Evolutionary conservation across 225 moss, liverwort and hornwort species (phyloP).

Genomic region (Marchantia paleacea): DNA sequence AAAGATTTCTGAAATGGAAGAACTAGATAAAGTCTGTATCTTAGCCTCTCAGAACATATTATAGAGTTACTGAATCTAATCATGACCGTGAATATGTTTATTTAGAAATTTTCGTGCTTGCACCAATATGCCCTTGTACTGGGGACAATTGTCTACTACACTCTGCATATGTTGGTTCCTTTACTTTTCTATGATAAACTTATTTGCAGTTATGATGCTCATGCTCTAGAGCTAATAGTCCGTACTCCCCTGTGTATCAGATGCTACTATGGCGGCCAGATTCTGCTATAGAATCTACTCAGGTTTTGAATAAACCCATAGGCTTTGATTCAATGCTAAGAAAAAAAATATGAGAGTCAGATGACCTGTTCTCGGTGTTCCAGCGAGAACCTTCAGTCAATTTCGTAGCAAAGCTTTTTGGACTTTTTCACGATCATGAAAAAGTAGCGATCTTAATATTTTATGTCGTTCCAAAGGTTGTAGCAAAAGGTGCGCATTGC

Average conservation of each 20-base stretch:
- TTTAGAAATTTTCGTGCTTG: no score
- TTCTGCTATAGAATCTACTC: constrained; percentile 19
- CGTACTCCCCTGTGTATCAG: neutral
- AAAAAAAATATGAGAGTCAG: neutral
- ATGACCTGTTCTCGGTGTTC: neutral
- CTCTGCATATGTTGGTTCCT: no score
- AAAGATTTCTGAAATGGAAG: no score
- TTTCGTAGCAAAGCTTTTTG: neutral
- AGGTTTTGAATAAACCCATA: neutral
- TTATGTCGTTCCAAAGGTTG: neutral
- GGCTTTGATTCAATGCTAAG: neutral
- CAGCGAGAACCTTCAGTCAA: neutral
- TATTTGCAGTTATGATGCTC: neutral
- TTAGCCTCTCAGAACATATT: no score
- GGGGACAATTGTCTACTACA: no score
- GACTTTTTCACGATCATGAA: neutral
- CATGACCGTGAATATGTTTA: no score
- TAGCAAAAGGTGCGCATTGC: neutral
- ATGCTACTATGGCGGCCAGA: constrained; percentile 16
- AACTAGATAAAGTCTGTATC: no score
- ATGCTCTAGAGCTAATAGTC: neutral
- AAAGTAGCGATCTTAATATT: neutral
- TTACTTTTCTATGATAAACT: no score
- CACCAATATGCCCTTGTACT: no score
- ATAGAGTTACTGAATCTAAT: no score